phyloP scores from a whole-genome alignment of 352 stramenopile species.

The Paralagenidium karlingii region DNA sequence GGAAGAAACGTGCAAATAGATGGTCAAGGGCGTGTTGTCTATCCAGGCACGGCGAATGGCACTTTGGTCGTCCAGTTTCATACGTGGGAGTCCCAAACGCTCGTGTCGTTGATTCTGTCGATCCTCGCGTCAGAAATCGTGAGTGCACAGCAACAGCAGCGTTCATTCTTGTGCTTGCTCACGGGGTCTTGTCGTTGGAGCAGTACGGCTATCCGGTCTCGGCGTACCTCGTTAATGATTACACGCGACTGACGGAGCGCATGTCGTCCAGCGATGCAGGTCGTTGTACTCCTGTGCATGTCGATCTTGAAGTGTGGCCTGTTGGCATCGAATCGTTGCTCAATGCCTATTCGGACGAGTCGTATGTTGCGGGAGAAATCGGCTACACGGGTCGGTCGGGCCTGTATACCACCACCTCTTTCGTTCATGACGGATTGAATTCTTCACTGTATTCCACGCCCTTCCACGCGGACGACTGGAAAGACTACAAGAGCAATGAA shows the following conservation, averaged over 20 bases:
- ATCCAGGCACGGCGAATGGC: conserved; percentile 8
- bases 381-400: conserved; percentile 23
- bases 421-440: conserved; percentile 20
- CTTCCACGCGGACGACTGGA: conserved; percentile 33
- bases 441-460: conserved; percentile 9
- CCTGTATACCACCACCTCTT: conserved; percentile 19
- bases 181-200: neutral
- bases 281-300: neutral
- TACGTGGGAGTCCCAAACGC: conserved; percentile 17
- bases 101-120: conserved; percentile 23
- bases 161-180: neutral
- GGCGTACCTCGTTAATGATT: neutral
- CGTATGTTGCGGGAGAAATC: neutral
- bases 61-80: conserved; percentile 32
- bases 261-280: too few species aligned
- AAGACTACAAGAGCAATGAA: conserved; percentile 27
- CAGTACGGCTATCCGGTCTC: neutral
- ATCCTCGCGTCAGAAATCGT: conserved; percentile 38
- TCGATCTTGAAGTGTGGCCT: conserved; percentile 4
- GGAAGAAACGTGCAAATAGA: conserved; percentile 10
- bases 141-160: neutral
- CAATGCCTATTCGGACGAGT: too few species aligned
- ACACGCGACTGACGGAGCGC: too few species aligned
- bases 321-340: conserved; percentile 40
- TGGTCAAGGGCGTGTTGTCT: conserved; percentile 4